Evolutionary conservation across 768 basidiomycete species (phyloP).

Genomic region (Lactarius hengduanensis): DNA sequence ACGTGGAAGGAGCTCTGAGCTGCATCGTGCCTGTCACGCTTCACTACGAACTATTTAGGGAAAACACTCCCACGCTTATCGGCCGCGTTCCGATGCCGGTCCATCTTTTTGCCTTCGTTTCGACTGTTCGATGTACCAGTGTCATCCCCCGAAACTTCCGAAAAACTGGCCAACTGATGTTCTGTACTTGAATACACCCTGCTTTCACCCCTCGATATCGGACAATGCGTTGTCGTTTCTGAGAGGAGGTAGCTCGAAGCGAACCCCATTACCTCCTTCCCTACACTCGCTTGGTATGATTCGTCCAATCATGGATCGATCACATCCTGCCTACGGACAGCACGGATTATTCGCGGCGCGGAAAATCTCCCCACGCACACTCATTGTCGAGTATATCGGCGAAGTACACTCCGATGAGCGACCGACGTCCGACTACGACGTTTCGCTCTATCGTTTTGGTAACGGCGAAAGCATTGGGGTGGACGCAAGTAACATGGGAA

Average conservation of each 20-base stretch:
- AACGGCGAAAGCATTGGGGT: slow-evolving; percentile 62
- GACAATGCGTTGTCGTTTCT: slow-evolving; percentile 37
- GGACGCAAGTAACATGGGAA: slow-evolving; percentile 75
- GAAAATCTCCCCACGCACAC: slow-evolving; percentile 62
- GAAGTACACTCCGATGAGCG: slow-evolving; percentile 80
- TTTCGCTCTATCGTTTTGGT: slow-evolving; percentile 65
- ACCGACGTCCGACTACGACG: slow-evolving; percentile 78
- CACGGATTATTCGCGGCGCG: slow-evolving; percentile 75
- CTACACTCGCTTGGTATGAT: slow-evolving; percentile 48
- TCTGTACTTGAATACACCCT: slow-evolving; percentile 50
- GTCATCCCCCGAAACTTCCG: slow-evolving; percentile 21
- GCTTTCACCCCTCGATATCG: slow-evolving; percentile 60
- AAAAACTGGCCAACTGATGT: slow-evolving; percentile 54
- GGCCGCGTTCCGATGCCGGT: background rate
- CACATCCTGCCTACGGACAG: slow-evolving; percentile 72
- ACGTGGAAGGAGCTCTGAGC: slow-evolving; percentile 19
- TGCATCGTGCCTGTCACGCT: slow-evolving; percentile 6
- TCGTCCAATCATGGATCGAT: slow-evolving; percentile 48
- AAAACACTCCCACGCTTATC: slow-evolving; percentile 16
- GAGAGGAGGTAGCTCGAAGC: slow-evolving; percentile 6
- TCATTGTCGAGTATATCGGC: slow-evolving; percentile 80
- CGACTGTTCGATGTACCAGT: background rate
- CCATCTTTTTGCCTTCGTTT: background rate
- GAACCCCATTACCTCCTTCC: slow-evolving; percentile 13
- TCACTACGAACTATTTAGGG: slow-evolving; percentile 4